A percentile compares a stretch with the other conserved stretches of the same genome.
phyloP scores from a whole-genome alignment of 768 basidiomycete genomes.

The Panaeolus papilionaceus region DNA sequence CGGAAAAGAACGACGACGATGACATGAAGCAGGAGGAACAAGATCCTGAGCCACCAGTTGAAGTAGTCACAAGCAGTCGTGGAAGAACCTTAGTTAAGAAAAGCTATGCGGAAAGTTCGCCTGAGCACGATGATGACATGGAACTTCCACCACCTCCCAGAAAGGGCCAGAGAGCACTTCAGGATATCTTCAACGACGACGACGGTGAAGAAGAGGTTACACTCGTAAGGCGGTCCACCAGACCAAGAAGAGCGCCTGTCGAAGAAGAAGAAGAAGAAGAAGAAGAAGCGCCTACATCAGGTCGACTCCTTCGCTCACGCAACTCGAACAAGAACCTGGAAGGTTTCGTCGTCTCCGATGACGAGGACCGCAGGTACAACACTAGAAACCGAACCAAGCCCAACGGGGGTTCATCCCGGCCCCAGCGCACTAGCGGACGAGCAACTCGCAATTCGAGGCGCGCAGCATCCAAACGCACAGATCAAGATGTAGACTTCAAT shows the following conservation, averaged over 20 bases:
- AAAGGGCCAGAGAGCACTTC: constrained; percentile 7
- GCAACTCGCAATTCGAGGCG: constrained; percentile 35
- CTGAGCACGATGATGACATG: constrained; percentile 38
- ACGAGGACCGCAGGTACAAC: constrained; percentile 11
- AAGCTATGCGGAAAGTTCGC: constrained; percentile 48
- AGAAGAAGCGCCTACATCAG: constrained; percentile 26
- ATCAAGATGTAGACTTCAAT: constrained; percentile 57
- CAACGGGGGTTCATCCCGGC: constrained; percentile 21
- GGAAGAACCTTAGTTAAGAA: constrained; percentile 49
- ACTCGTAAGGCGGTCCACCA: constrained; percentile 21
- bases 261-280: constrained; percentile 38
- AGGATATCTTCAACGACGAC: constrained; percentile 37
- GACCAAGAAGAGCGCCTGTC: constrained; percentile 25
- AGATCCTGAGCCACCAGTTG: constrained; percentile 39
- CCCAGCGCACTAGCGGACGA: constrained; percentile 35
- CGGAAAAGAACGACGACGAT: constrained; percentile 48
- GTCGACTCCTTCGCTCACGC: constrained; percentile 30
- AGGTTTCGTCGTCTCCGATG: constrained; percentile 13
- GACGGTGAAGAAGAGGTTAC: constrained; percentile 23
- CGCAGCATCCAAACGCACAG: constrained; percentile 44
- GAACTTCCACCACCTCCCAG: constrained; percentile 22
- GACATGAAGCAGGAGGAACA: constrained; percentile 35
- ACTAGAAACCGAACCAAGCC: constrained; percentile 16
- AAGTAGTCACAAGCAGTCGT: constrained; percentile 36
- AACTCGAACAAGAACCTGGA: constrained; percentile 50